Evolutionary conservation across 2,329 filamentous ascomycete species (phyloP).

Genomic region (Diatrype stigma): DNA sequence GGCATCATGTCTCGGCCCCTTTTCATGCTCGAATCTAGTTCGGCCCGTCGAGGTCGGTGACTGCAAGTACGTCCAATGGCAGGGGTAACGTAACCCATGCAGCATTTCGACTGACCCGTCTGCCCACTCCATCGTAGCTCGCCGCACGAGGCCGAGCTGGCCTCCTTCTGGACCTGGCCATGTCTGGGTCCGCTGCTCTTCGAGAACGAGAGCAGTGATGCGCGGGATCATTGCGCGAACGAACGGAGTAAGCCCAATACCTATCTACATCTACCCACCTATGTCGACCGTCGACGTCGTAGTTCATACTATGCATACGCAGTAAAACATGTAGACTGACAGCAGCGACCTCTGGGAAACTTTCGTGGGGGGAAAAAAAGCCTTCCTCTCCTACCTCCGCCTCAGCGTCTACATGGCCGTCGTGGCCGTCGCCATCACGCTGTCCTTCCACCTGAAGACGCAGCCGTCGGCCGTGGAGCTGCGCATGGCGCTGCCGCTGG

Average conservation of each 20-base stretch:
- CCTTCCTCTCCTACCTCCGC: slow-evolving; percentile 86
- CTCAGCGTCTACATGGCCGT: slow-evolving; percentile 88
- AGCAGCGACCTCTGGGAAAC: too few relatives aligned
- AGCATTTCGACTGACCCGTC: too few relatives aligned
- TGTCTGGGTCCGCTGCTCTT: slow-evolving; percentile 66
- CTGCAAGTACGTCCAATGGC: slow-evolving; percentile 22
- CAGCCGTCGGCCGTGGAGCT: slow-evolving; percentile 67
- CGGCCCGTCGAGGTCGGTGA: slow-evolving; percentile 43
- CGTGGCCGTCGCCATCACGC: slow-evolving; percentile 82
- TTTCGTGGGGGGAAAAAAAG: slow-evolving; percentile 28
- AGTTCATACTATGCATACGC: too few relatives aligned
- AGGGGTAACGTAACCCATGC: slow-evolving; percentile 19
- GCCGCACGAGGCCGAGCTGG: slow-evolving; percentile 24
- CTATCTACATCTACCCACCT: background rate
- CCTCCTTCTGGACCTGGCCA: slow-evolving; percentile 55
- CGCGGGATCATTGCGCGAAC: slow-evolving; percentile 74
- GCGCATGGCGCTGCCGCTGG: slow-evolving; percentile 76
- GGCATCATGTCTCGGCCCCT: slow-evolving; percentile 36
- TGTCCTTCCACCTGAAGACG: slow-evolving; percentile 86
- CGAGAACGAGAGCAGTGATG: slow-evolving; percentile 70
- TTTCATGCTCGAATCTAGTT: slow-evolving; percentile 30
- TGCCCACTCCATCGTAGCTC: background rate
- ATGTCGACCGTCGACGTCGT: too few relatives aligned
- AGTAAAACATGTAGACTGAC: too few relatives aligned
- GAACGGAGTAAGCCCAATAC: slow-evolving; percentile 54